Evolutionary conservation across 192 early-diverging fungal species (phyloP).

Genomic region (Entomortierella parvispora): DNA sequence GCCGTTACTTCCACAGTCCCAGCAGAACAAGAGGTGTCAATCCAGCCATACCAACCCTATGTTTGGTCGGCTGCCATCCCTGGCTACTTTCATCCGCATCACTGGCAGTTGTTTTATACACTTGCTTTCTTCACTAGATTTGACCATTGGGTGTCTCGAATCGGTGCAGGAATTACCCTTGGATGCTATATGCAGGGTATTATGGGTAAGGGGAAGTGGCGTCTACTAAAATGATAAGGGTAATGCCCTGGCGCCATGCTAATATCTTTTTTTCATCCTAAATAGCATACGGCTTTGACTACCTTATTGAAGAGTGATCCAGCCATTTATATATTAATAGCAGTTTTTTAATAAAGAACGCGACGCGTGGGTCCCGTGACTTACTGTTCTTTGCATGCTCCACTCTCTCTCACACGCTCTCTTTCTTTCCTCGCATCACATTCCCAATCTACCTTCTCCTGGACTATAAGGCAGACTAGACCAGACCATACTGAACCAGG

Average conservation of each 20-base stretch:
- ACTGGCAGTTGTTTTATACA: constrained; percentile 88
- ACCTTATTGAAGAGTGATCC: constrained; percentile 58
- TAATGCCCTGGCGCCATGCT: background rate
- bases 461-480: too few relatives aligned
- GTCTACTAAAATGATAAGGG: background rate
- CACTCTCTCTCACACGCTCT: too few relatives aligned
- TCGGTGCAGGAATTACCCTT: constrained; percentile 74
- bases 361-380: too few relatives aligned
- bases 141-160: constrained; percentile 70
- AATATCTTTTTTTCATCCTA: background rate
- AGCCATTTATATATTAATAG: background rate
- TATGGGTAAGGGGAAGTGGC: constrained; percentile 37
- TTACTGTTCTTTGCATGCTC: too few relatives aligned
- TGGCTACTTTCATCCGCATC: constrained; percentile 74
- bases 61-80: constrained; percentile 35
- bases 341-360: too few relatives aligned
- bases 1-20: background rate
- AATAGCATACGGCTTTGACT: constrained; percentile 66
- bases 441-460: too few relatives aligned
- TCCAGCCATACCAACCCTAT: constrained; percentile 30
- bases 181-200: constrained; percentile 81
- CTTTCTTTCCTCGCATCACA: too few relatives aligned
- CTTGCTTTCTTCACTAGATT: constrained; percentile 86
- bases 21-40: background rate
- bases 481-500: too few relatives aligned